Evolutionary conservation across 805 yeast genomes (phyloP).

Genomic region (Myxozyma monticola): DNA sequence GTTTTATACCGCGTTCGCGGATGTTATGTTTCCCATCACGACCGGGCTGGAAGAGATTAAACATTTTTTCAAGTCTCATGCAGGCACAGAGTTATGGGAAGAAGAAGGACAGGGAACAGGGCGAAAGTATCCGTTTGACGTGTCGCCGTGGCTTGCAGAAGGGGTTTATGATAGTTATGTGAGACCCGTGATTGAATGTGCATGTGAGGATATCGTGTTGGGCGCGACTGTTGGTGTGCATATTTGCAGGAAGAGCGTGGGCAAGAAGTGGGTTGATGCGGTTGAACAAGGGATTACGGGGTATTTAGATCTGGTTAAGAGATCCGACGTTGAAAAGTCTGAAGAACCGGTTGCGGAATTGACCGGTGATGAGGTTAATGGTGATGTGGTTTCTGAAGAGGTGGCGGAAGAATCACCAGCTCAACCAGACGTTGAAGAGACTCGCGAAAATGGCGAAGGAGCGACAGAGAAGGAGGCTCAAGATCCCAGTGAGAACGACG

Average conservation of each 20-base stretch:
- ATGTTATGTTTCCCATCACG: not conserved
- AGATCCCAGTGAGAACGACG: not conserved
- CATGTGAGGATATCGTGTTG: constrained; percentile 18
- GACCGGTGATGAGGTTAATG: not conserved
- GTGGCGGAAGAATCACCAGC: not conserved
- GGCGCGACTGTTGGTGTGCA: constrained; percentile 17
- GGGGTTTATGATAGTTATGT: constrained; percentile 12
- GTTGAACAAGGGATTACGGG: constrained; percentile 1
- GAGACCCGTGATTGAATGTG: constrained; percentile 8
- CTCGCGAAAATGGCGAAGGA: no score
- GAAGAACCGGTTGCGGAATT: no score
- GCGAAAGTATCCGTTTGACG: constrained; percentile 16
- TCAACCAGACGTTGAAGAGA: no score
- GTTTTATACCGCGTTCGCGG: constrained; percentile 11
- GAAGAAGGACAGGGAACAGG: constrained; percentile 3
- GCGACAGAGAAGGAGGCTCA: not conserved
- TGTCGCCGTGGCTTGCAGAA: constrained; percentile 20
- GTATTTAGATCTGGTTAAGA: not conserved
- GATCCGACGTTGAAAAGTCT: not conserved
- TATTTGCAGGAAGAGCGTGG: constrained; percentile 14
- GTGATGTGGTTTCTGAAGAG: not conserved
- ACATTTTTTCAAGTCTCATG: not conserved
- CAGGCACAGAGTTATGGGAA: constrained; percentile 17
- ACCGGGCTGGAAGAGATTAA: not conserved
- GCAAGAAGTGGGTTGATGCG: constrained; percentile 14